Evolutionary conservation across 1,284 basidiomycete species (phyloP), one percentile per base, ranked within the genome.

Genomic region (Ceratobasidium sp.): DNA sequence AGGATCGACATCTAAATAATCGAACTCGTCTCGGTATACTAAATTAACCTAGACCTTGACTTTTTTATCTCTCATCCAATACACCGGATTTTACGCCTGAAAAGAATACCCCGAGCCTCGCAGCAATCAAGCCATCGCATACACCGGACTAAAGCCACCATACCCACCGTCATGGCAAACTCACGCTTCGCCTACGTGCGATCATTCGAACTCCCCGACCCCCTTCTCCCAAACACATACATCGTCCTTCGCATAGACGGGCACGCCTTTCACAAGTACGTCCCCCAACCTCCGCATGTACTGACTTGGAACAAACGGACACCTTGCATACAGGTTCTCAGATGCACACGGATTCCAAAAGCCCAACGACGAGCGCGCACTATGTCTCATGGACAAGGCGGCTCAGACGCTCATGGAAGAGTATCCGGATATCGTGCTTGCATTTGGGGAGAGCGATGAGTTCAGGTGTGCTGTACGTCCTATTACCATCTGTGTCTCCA

Each of bases 381-480:
- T 99, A 7, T 85, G 92, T 80, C 89, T 99, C 55, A 99, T 99
- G 97, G 97, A 99, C 83, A 89, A 90, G 78, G 95, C 96, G 0
- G 97, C 98, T 0, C 87, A 88, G 80, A 87, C 90, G 60, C 89
- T 98, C 48, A 94, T 99, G 93, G 86, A 91, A 50, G 91, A 93
- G 82, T 93, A 93, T 82, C 89, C 90, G 60, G 95, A 97, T 83
- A 90, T 97, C 70, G 86, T 95, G 6, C 88, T 97, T 41, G 97
- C 90, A 0, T 99, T 98, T 84, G 97, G 97, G 0, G 95, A 99
- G 86, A 97, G 96, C 55, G 98, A 99, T 84, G 98, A 99, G 85
- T 99, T 91, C 86, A 98, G 96, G 96, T 94, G 80, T 78, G 88
- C 83, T 27, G 54, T 54, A 57, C 50, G n/a, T 33, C 75, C 33